Base-by-base conservation (phyloP, 192 early-diverging fungal genomes). In the Mortierella antarctica region DNA sequence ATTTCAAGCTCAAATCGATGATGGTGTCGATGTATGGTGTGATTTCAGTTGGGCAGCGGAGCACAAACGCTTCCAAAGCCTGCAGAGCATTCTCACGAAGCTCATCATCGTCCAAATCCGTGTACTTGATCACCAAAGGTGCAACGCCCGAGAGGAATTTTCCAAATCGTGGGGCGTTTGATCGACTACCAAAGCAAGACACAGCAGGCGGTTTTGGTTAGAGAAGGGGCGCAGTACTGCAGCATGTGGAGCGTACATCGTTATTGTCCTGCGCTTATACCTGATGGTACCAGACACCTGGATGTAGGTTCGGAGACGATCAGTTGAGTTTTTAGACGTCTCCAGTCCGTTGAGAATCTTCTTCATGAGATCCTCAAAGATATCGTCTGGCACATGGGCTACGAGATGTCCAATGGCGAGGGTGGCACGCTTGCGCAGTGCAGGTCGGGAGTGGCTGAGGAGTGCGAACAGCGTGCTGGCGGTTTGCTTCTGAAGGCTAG, bases 1-100 rank as follows among this genome's bases (percentile, higher is more conserved):
- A 93, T 59, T 86, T 86, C 15, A 95, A 57, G 12, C 87, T 82
- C 51, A 95, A 82, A 7, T 62, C 62, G 41, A 92, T 88, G 56
- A 96, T 90, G 7, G 74, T 70, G 23, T 83, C 70, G 42, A 94
- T 86, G 58, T 90, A 87, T 6, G 88, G 85, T 1, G 86, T 85
- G 61, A 95, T 91, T 65, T 93, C 92, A 5, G 88, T 88, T 7
- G 95, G 94, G 77, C 93, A 96, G 7, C 93, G 85, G 39, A 95
- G 69, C 0, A 93, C 85, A 67, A 95, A 92, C 0, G 93, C 86
- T 62, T 96, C 95, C 18, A 96, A 64, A 13, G 95, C 83, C 68
- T 95, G 93, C 42, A 96, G 83, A 67, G 93, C 94, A 42, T 88
- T 88, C 74, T 96, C 95, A 9, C 94, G 88, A 57, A 95, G 75